Evolutionary conservation across 345 rosid genomes (phyloP), one percentile per base, ranked within the genome.

Genomic region (Eucalyptus victrix): DNA sequence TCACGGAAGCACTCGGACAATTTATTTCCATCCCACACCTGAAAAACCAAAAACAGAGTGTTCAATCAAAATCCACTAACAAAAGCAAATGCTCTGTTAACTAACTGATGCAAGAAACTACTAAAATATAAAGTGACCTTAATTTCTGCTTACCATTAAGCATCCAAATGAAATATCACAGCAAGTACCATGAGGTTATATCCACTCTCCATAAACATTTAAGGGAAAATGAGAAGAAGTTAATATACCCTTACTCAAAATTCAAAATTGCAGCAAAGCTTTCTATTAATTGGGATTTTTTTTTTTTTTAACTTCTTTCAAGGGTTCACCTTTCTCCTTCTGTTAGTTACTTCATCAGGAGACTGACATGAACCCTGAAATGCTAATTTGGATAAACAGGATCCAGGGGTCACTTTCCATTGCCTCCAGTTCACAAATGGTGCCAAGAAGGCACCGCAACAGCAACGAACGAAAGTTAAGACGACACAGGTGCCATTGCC

Each of bases 1-100:
- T 95, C 86, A 69, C 89, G 87, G 32, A 95, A 94, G 90, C 95
- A 94, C 86, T 90, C 90, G 21, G 95, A 92, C 92, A 95, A 92
- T 86, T 40, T 88, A 88, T 65, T 89, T 86, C 94, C 94, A 90
- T 92, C 91, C 96, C 96, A 94, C n/a, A 93, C 97, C 96, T 95
- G 96, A 80, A 90, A 90, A 45, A 67, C 76, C 54, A 88, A 3
- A 24, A 86, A 86, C 30, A 37, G 45, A 47, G 54, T 5, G 87
- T 86, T 28, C 87, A 86, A 86, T 86, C 87, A 45, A 86, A 28
- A 86, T 86, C 51, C 51, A 18, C 87, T 16, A 85, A 86, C 12
- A 85, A 16, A 49, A 76, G 24, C 83, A 37, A 24, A 40, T 76
- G 47, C 83, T 76, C 47, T 3, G 47, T 76, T 40, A 76, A 37